Percentiles rank a stretch among this genome's conserved stretches.
phyloP scores from a whole-genome alignment of 2,329 filamentous ascomycete species.

The Fusarium verticillioides region DNA sequence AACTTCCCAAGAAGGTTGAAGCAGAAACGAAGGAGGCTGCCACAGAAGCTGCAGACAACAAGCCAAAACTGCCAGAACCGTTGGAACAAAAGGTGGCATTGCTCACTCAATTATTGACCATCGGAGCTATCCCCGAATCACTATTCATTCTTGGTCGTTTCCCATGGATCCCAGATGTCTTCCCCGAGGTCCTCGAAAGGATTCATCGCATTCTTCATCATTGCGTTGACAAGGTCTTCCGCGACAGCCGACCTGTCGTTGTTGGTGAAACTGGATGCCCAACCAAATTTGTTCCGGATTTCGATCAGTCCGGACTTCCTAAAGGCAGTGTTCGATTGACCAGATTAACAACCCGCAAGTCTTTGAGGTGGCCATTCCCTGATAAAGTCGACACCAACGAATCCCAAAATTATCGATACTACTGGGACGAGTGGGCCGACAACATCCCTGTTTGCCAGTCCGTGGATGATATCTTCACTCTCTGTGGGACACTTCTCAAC shows the following conservation, averaged over 20 bases:
- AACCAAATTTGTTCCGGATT: constrained; percentile 58
- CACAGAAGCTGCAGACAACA: constrained; percentile 59
- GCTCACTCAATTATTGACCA: constrained; percentile 85
- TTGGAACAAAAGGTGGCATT: constrained; percentile 89
- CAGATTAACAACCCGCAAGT: constrained; percentile 70
- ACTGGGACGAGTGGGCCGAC: constrained; percentile 97
- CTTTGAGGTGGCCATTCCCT: constrained; percentile 84
- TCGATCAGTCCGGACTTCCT: constrained; percentile 73
- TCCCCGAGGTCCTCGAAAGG: constrained; percentile 80
- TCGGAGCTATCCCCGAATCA: constrained; percentile 92
- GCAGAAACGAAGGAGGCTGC: constrained; percentile 60
- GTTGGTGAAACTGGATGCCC: constrained; percentile 49
- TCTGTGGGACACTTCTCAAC: constrained; percentile 86
- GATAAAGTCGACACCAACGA: constrained; percentile 82
- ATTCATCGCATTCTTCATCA: constrained; percentile 88
- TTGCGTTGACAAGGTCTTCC: constrained; percentile 79
- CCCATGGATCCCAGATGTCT: constrained; percentile 89
- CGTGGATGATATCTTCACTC: constrained; percentile 88
- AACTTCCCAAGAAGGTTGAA: constrained; percentile 63
- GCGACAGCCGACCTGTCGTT: constrained; percentile 56
- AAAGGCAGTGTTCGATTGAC: constrained; percentile 75
- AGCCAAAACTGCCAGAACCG: constrained; percentile 72
- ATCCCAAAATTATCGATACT: constrained; percentile 86
- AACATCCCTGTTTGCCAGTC: constrained; percentile 91
- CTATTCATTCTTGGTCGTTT: constrained; percentile 92